phyloP scores from a whole-genome alignment of 306 rosid species.

The Astragalus glycyphyllos region DNA sequence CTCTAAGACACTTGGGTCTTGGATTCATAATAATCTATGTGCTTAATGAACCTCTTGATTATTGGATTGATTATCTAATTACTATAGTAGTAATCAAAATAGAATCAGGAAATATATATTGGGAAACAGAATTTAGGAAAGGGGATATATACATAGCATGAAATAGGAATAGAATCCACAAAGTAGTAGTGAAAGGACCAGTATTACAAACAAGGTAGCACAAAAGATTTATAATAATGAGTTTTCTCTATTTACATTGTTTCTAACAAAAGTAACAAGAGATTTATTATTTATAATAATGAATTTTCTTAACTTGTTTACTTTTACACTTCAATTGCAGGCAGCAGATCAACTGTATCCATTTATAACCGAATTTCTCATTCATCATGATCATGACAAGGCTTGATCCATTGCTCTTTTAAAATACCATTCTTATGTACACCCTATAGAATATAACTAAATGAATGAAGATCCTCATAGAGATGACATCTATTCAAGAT shows the following conservation, averaged over 20 bases:
- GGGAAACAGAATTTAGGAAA: no score
- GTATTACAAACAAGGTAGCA: no score
- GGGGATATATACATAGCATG: no score
- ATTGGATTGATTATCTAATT: background rate
- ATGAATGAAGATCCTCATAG: constrained; percentile 34
- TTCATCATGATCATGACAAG: constrained; percentile 71
- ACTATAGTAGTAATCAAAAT: background rate
- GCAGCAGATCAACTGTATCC: constrained; percentile 79
- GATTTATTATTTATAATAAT: constrained; percentile 25
- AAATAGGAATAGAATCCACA: no score
- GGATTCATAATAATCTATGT: no score
- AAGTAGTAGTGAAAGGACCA: no score
- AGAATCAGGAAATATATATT: background rate
- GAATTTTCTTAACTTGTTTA: constrained; percentile 18
- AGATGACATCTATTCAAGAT: constrained; percentile 29
- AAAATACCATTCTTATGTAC: constrained; percentile 37
- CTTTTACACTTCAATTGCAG: constrained; percentile 57
- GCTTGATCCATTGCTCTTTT: constrained; percentile 44
- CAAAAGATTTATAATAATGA: constrained; percentile 1
- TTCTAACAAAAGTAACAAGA: constrained; percentile 1
- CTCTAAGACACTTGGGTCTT: no score
- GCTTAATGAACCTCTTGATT: background rate
- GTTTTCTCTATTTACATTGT: background rate
- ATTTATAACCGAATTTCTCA: constrained; percentile 67
- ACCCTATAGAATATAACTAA: constrained; percentile 23